Conservation (phyloP, 1,139 yeast species). For the Suhomyces panamericanus region DNA sequence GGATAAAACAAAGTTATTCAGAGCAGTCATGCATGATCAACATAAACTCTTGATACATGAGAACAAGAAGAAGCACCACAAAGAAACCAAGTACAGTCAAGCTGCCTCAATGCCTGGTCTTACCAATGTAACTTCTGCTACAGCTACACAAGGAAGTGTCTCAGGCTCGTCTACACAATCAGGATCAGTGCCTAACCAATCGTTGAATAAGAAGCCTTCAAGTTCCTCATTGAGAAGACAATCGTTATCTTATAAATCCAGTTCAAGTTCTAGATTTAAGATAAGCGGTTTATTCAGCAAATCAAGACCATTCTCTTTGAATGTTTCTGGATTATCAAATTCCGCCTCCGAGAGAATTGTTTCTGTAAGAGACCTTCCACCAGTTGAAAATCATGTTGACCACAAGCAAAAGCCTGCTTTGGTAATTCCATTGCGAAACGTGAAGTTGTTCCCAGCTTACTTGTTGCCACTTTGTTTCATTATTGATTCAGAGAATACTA, state of each 20-base stretch:
- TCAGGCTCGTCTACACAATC: neutral
- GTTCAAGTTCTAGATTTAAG: constrained; percentile 41
- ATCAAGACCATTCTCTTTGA: constrained; percentile 37
- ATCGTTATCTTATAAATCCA: constrained; percentile 42
- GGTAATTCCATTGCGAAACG: constrained; percentile 54
- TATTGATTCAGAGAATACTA: constrained; percentile 52
- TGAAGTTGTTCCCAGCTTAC: constrained; percentile 56
- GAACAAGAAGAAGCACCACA: constrained; percentile 34
- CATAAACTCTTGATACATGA: constrained; percentile 35
- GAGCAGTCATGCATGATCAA: constrained; percentile 36
- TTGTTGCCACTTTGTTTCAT: constrained; percentile 59
- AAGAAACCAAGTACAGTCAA: constrained; percentile 17
- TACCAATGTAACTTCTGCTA: neutral
- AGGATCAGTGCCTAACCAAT: constrained; percentile 1
- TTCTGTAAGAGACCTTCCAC: constrained; percentile 60
- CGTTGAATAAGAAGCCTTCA: constrained; percentile 35
- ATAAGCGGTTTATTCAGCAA: constrained; percentile 46
- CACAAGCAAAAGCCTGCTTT: constrained; percentile 56
- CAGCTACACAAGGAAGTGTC: constrained; percentile 1
- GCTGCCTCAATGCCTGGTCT: neutral
- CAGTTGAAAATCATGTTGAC: constrained; percentile 41
- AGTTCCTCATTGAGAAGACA: constrained; percentile 40
- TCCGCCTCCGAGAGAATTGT: constrained; percentile 50
- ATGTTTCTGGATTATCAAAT: constrained; percentile 24
- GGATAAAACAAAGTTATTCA: constrained; percentile 33